A percentile compares a stretch with the other conserved stretches of the same genome.
Evolutionary conservation across 306 rosid genomes (phyloP).

Genomic region (Prunus mongolica): DNA sequence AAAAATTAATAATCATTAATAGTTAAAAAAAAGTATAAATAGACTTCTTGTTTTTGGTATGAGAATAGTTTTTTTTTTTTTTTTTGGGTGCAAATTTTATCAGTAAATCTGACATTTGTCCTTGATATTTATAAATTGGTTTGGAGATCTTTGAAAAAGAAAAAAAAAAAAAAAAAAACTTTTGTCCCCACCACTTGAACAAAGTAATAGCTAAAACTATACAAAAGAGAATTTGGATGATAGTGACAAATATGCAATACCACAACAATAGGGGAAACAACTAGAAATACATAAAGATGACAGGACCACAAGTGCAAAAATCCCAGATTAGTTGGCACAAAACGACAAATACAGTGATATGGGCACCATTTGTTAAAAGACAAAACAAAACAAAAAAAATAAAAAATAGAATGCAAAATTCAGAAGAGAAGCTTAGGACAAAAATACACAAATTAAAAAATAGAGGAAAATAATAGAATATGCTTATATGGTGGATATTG

Average conservation of each 20-base stretch:
- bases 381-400: background rate
- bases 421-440: constrained; percentile 15
- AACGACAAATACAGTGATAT: constrained; percentile 35
- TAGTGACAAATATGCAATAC: constrained; percentile 5
- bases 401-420: background rate
- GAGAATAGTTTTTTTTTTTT: background rate
- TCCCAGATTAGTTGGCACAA: constrained; percentile 25
- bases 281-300: constrained; percentile 17
- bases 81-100: background rate
- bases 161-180: background rate
- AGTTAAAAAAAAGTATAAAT: background rate
- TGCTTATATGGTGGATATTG: constrained; percentile 40
- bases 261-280: constrained; percentile 1
- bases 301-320: constrained; percentile 24
- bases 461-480: constrained; percentile 18
- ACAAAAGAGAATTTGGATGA: background rate
- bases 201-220: background rate
- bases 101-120: background rate
- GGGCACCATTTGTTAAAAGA: constrained; percentile 23
- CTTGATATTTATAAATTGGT: background rate
- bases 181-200: background rate
- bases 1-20: background rate
- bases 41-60: background rate
- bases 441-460: background rate
- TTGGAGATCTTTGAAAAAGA: background rate